Evolutionary conservation across 805 yeast species (phyloP).

Genomic region (Suhomyces faveliae): DNA sequence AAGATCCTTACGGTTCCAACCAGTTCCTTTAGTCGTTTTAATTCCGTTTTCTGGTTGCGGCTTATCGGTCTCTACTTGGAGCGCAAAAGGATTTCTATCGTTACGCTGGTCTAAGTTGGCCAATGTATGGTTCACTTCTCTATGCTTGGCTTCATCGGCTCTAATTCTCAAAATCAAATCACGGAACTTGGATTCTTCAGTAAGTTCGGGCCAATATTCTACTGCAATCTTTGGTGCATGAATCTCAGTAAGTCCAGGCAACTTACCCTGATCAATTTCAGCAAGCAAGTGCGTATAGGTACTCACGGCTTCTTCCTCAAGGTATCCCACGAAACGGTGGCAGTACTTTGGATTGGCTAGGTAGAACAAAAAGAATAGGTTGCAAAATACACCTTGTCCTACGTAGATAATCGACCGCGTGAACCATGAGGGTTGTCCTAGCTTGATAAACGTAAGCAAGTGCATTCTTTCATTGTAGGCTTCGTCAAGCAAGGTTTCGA

Average conservation of each 20-base stretch:
- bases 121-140: slow-evolving; percentile 77
- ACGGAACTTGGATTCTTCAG: slow-evolving; percentile 49
- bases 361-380: slow-evolving; percentile 60
- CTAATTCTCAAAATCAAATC: slow-evolving; percentile 62
- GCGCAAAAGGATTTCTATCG: slow-evolving; percentile 70
- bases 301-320: slow-evolving; percentile 73
- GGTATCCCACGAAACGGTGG: slow-evolving; percentile 74
- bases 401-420: slow-evolving; percentile 52
- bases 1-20: slow-evolving; percentile 42
- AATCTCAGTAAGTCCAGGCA: slow-evolving; percentile 46
- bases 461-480: slow-evolving; percentile 82
- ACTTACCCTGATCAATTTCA: slow-evolving; percentile 49
- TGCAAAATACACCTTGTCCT: slow-evolving; percentile 73
- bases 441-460: slow-evolving; percentile 61
- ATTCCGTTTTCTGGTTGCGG: slow-evolving; percentile 42
- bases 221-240: slow-evolving; percentile 59
- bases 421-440: slow-evolving; percentile 61
- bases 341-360: slow-evolving; percentile 60
- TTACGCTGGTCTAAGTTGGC: slow-evolving; percentile 54
- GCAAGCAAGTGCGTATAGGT: slow-evolving; percentile 62
- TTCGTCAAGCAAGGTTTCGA: slow-evolving; percentile 70
- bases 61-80: slow-evolving; percentile 36
- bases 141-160: slow-evolving; percentile 77
- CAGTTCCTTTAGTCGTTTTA: slow-evolving; percentile 28
- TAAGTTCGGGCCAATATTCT: slow-evolving; percentile 60